phyloP scores from a whole-genome alignment of 2,329 filamentous ascomycete genomes.

The Ascochyta koolunga region DNA sequence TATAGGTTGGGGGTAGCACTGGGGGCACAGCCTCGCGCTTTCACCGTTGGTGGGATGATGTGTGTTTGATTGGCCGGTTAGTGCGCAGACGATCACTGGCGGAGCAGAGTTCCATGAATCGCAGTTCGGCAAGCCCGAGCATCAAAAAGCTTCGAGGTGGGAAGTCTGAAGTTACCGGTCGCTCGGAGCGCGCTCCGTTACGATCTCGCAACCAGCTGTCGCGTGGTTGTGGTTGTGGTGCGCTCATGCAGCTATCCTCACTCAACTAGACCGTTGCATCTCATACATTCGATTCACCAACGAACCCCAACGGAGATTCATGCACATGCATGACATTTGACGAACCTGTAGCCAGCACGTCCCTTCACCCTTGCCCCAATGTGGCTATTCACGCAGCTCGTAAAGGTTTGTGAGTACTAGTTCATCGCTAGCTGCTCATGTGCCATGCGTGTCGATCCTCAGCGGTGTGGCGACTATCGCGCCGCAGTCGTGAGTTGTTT shows the following conservation, averaged over 20 bases:
- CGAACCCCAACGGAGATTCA: neutral
- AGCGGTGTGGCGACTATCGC: conserved; percentile 22
- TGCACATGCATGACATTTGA: conserved; percentile 13
- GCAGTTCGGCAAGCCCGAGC: neutral
- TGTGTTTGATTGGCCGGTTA: conserved; percentile 14
- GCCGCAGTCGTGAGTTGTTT: conserved; percentile 5
- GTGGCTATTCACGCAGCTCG: neutral
- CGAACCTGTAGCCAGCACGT: conserved; percentile 3
- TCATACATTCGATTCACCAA: neutral
- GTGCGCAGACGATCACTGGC: conserved; percentile 8
- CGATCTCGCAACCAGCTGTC: no score
- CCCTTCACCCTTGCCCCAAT: neutral
- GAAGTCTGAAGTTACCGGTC: conserved; percentile 3
- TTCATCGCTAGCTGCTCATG: conserved; percentile 2
- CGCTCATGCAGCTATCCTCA: no score
- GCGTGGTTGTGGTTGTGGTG: no score
- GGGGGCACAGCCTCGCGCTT: conserved; percentile 1
- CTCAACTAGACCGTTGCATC: no score
- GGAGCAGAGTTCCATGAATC: conserved; percentile 2
- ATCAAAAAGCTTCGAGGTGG: neutral
- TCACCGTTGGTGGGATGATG: neutral
- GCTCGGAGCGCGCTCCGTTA: neutral
- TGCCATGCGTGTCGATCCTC: conserved; percentile 9
- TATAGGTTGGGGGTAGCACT: neutral
- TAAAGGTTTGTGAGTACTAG: conserved; percentile 2